Evolutionary conservation across 768 basidiomycete species (phyloP), one percentile per base, ranked within the genome.

Genomic region (Erythrobasidium yunnanense): DNA sequence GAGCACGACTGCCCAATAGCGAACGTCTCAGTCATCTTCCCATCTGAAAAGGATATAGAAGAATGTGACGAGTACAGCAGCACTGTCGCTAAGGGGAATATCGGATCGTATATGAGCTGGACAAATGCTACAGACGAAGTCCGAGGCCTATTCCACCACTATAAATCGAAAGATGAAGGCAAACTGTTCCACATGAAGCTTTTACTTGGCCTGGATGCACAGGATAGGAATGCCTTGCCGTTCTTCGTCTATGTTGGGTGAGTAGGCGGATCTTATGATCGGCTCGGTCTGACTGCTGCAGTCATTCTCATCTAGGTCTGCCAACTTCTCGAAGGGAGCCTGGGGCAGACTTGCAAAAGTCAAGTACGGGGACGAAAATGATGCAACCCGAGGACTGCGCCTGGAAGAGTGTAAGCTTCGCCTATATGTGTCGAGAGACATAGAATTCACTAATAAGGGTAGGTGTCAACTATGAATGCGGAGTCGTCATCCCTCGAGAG

Each of bases 181-280:
- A 56, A 57, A 4, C 65, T 70, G 23, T 70, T 70, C 38, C 70
- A 70, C 47, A 38, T 65, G 35, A 70, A 70, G 54, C 7, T 32
- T 4, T 25, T 62, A 45, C 32, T 68, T 27, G 67, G 55, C 46
- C 27, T 45, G 7, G 32, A 60, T 27, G 18, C 57, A 23, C n/a
- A 47, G n/a, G 42, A 60, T 46, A 22, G 47, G 13, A 27, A 38
- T 23, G 38, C 42, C n/a, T 7, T 47, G 18, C 57, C 57, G 29
- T 60, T 20, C 23, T 60, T 45, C 45, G 8, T 60, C 3, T 60
- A 60, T 27, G 30, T 60, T 49, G 57, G 57, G 34, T 42, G 6
- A 55, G 54, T 17, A 4, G 34, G 29, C 6, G 22, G 20, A 45
- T 15, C 42, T 45, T 45, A 15, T 45, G 15, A 15, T 45, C 42